A percentile compares a stretch with the other conserved stretches of the same genome.
These are phyloP conservation scores for Yamadazyma sp. DNA, from an alignment of 805 yeast genomes.

Conservation along the genomic window DNA sequence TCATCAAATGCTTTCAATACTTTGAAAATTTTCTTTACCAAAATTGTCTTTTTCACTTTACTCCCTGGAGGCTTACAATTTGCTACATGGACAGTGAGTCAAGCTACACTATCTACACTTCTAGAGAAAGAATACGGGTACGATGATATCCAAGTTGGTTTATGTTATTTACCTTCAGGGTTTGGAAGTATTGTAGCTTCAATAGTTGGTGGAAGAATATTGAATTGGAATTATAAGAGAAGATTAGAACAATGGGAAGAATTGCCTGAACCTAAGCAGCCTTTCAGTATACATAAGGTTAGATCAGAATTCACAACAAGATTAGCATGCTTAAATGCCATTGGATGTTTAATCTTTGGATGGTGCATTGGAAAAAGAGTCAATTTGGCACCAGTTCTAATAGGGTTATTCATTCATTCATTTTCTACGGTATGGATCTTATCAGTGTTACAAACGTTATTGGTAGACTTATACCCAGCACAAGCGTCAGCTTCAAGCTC, in stretches of 20 bases:
- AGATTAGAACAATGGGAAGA: conserved; percentile 16
- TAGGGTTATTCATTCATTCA: conserved; percentile 54
- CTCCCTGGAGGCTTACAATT: conserved; percentile 58
- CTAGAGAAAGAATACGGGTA: conserved; percentile 47
- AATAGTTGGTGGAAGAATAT: conserved; percentile 49
- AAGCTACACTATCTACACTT: conserved; percentile 59
- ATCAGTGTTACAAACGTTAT: conserved; percentile 54
- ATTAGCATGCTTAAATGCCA: conserved; percentile 41
- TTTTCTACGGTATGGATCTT: conserved; percentile 52
- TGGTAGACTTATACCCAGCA: conserved; percentile 69
- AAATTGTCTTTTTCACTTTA: conserved; percentile 46
- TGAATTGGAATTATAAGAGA: conserved; percentile 48
- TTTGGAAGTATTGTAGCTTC: conserved; percentile 60
- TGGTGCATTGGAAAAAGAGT: conserved; percentile 59
- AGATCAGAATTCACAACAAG: conserved; percentile 41
- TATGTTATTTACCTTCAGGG: conserved; percentile 71
- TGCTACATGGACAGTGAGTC: conserved; percentile 60
- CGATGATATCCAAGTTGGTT: conserved; percentile 54
- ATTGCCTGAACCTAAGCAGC: conserved; percentile 15
- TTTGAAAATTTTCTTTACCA: conserved; percentile 35
- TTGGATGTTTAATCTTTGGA: conserved; percentile 54
- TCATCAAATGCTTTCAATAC: conserved; percentile 25
- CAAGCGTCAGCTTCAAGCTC: conserved; percentile 70
- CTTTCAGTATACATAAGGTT: conserved; percentile 50
- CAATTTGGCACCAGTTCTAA: conserved; percentile 49